These are phyloP conservation scores for Cyphellophora attinorum DNA, from an alignment of 2,329 filamentous ascomycete genomes.

Conservation along the genomic window DNA sequence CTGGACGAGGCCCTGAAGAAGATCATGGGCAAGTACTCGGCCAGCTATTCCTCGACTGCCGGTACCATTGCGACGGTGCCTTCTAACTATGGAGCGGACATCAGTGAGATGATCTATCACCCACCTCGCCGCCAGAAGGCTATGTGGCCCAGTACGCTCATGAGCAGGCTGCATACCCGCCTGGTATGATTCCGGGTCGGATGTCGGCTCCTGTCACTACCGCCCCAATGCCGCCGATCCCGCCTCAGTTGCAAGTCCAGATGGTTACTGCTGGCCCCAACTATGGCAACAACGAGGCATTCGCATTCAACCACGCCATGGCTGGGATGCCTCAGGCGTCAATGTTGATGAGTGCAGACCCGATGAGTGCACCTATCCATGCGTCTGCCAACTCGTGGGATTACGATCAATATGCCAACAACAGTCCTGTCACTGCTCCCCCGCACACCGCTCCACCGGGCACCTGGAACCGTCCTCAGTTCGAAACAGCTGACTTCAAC, in stretches of 20 bases:
- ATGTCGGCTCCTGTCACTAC: constrained; percentile 10
- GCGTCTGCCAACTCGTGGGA: constrained; percentile 26
- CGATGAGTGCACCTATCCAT: constrained; percentile 24
- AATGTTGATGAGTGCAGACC: constrained; percentile 11
- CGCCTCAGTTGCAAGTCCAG: constrained; percentile 16
- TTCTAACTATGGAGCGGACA: constrained; percentile 22
- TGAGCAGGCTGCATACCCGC: constrained; percentile 6
- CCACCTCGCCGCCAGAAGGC: constrained; percentile 19
- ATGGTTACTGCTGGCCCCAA: constrained; percentile 10
- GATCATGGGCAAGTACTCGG: constrained; percentile 93
- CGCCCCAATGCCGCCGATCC: constrained; percentile 8
- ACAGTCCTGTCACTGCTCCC: constrained; percentile 20
- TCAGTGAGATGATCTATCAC: constrained; percentile 9
- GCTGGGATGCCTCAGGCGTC: constrained; percentile 10
- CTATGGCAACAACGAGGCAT: constrained; percentile 12
- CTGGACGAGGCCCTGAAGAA: constrained; percentile 83
- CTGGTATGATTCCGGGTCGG: constrained; percentile 2
- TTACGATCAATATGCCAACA: constrained; percentile 23
- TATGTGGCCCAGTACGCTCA: constrained; percentile 27
- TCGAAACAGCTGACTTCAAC: constrained; percentile 11
- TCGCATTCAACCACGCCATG: constrained; percentile 11
- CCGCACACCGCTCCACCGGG: constrained; percentile 17
- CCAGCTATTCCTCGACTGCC: constrained; percentile 60
- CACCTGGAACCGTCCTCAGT: constrained; percentile 12
- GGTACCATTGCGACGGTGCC: constrained; percentile 29